phyloP scores from a whole-genome alignment of 257 asterid species.

The Solanum pennellii region DNA sequence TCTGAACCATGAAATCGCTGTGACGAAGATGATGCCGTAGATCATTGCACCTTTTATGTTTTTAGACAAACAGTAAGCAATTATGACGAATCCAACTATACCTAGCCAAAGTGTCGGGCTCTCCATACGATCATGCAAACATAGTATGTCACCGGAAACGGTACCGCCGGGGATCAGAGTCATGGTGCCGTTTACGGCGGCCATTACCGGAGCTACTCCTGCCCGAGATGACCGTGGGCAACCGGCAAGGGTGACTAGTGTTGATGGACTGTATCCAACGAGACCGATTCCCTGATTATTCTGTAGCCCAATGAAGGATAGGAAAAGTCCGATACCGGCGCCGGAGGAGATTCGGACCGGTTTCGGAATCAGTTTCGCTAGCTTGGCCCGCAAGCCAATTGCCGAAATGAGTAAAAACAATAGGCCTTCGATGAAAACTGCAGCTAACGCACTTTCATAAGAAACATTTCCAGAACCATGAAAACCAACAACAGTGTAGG shows the following conservation, averaged over 20 bases:
- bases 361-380: constrained; percentile 68
- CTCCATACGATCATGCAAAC: constrained; percentile 74
- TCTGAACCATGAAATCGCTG: constrained; percentile 87
- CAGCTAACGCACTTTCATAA: constrained; percentile 72
- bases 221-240: constrained; percentile 56
- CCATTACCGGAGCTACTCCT: constrained; percentile 49
- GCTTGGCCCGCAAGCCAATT: constrained; percentile 59
- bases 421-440: constrained; percentile 75
- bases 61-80: constrained; percentile 61
- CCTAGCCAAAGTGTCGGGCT: constrained; percentile 89
- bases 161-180: constrained; percentile 56
- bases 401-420: constrained; percentile 63
- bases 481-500: constrained; percentile 87
- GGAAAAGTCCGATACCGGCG: constrained; percentile 84
- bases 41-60: constrained; percentile 84
- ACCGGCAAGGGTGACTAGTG: constrained; percentile 75
- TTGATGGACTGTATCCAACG: constrained; percentile 68
- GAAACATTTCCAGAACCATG: constrained; percentile 83
- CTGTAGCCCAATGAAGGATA: constrained; percentile 84
- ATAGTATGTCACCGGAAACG: constrained; percentile 59
- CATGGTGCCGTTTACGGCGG: constrained; percentile 45
- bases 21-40: constrained; percentile 74
- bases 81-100: constrained; percentile 66
- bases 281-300: constrained; percentile 76
- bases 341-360: constrained; percentile 81